Base-by-base conservation (phyloP, 2,329 filamentous ascomycete genomes). In the Clarireedia homoeocarpa region DNA sequence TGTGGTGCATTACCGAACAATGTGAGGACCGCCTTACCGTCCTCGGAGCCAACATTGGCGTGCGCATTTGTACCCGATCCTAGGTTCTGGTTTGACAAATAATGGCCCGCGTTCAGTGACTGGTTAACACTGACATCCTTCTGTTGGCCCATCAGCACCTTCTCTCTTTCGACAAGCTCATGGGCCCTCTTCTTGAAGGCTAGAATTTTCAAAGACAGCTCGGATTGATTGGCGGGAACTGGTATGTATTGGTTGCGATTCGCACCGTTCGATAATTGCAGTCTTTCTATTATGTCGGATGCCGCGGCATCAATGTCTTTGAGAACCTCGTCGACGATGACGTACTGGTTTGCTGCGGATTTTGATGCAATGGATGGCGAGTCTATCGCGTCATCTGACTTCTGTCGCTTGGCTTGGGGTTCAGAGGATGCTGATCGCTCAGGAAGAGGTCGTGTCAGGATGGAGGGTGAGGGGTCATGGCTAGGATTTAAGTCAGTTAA, bases 1-100 rank as follows among this genome's bases (percentile, higher is more conserved):
- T 84, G 83, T 1, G 85, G 83, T 42, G 87, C 87, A 62, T 84
- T 87, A 54, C 89, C 90, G 62, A 84, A 85, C 1, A 95, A 75
- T 0, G 89, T 92, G 57, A 96, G 75, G 5, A 92, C 85, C 15
- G 83, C 74, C 59, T 75, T 78, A 55, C 79, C 71, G 61, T 79
- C 70, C 62, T 75, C 67, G 20, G 74, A 68, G 24, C 62, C 61
- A 68, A 69, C 56, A 69, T 70, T 62, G 68, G 71, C 56, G 65
- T 65, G 50, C 60, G 61, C 64, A 36, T 59, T 47, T 26, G 58
- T 51, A 50, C 58, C 63, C 10, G 58, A 42, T 4, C 60, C 59
- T 23, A 55, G 47, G 30, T 53, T 59, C 34, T 57, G 59, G 56
- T 64, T 65, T 9, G 55, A 17, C 14, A 51, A 46, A 47, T 61